Conservation (phyloP, 1,284 basidiomycete species). For the Ceratobasidium theobromae region DNA sequence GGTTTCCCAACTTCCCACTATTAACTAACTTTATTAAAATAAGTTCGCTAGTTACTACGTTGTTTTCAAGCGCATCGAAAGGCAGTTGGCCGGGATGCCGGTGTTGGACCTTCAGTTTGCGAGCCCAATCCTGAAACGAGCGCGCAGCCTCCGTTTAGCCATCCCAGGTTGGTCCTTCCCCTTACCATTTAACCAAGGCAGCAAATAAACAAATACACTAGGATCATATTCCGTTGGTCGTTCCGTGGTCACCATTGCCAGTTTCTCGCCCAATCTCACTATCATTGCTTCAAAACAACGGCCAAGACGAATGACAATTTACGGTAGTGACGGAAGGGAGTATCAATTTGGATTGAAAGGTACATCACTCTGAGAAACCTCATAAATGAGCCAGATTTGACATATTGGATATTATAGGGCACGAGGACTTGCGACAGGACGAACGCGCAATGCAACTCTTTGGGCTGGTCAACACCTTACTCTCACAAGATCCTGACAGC, state of each 20-base stretch:
- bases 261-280: constrained; percentile 82
- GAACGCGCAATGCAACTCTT: constrained; percentile 99
- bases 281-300: constrained; percentile 99
- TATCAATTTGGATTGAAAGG: constrained; percentile 96
- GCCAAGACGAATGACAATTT: constrained; percentile 85
- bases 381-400: background rate
- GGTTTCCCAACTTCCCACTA: constrained; percentile 51
- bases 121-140: constrained; percentile 15
- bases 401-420: constrained; percentile 54
- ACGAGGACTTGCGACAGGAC: constrained; percentile 98
- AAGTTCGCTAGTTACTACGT: constrained; percentile 24
- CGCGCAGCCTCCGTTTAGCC: constrained; percentile 19
- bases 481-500: constrained; percentile 90
- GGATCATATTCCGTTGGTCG: constrained; percentile 94
- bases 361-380: constrained; percentile 36
- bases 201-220: constrained; percentile 40
- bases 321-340: constrained; percentile 90
- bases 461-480: constrained; percentile 92
- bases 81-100: constrained; percentile 19
- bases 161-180: constrained; percentile 68
- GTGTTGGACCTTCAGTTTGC: constrained; percentile 21
- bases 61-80: constrained; percentile 24
- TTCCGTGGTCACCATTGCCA: constrained; percentile 79
- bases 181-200: background rate
- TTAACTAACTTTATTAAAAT: background rate